A percentile compares a stretch with the other conserved stretches of the same genome.
These are phyloP conservation scores for Juglanconis oblonga DNA, from an alignment of 2,329 filamentous ascomycete genomes.

Conservation along the genomic window DNA sequence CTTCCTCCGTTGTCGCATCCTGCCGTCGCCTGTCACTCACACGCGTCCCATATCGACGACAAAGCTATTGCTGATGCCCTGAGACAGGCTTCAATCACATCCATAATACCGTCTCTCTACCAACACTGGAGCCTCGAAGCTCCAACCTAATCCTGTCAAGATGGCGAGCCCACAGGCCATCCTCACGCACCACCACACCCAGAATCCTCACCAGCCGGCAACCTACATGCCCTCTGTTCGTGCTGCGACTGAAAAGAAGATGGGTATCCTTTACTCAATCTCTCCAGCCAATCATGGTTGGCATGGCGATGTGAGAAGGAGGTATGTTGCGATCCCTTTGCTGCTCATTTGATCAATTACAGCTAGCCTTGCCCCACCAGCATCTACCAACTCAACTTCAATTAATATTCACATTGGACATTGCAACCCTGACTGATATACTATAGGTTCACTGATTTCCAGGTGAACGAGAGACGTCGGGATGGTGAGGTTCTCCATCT, in stretches of 20 bases:
- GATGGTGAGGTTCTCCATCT: slow-evolving; percentile 76
- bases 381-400: no score
- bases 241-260: slow-evolving; percentile 28
- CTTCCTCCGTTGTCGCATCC: no score
- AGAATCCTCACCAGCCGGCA: slow-evolving; percentile 11
- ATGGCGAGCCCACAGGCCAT: slow-evolving; percentile 6
- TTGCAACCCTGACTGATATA: slow-evolving; percentile 6
- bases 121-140: no score
- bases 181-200: not conserved
- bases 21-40: no score
- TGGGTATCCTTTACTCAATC: slow-evolving; percentile 42
- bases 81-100: no score
- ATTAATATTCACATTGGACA: no score
- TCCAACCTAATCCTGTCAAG: no score
- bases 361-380: no score
- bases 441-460: slow-evolving; percentile 78
- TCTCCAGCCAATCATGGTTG: slow-evolving; percentile 38
- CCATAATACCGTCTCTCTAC: no score
- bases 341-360: not conserved
- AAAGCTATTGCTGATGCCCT: no score
- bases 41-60: no score
- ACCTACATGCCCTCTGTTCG: slow-evolving; percentile 23
- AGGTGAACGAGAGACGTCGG: slow-evolving; percentile 83
- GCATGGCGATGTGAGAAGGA: slow-evolving; percentile 42
- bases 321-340: slow-evolving; percentile 29